Conservation (phyloP, 805 yeast genomes). For the Starmerella khaoyaiensis region DNA sequence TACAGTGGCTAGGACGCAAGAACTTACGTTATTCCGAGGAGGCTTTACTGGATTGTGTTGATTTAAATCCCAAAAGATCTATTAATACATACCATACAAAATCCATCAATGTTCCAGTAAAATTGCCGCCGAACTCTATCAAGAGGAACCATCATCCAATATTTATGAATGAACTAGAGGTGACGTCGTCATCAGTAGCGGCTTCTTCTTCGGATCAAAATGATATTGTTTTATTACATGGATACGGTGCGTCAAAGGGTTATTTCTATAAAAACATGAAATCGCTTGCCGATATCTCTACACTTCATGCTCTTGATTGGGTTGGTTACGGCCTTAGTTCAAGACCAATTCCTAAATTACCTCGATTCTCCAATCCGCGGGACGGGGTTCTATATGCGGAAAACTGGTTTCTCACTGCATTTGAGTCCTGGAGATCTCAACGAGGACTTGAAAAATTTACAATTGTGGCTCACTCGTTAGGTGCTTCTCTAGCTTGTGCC, state of each 20-base stretch:
- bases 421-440: constrained; percentile 47
- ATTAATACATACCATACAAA: constrained; percentile 16
- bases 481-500: constrained; percentile 66
- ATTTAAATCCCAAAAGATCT: constrained; percentile 31
- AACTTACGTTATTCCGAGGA: constrained; percentile 33
- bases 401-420: constrained; percentile 49
- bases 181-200: constrained; percentile 24
- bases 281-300: constrained; percentile 40
- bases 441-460: constrained; percentile 41
- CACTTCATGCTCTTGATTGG: constrained; percentile 73
- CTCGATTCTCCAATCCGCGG: constrained; percentile 41
- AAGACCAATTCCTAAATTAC: constrained; percentile 28
- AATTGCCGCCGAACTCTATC: background rate
- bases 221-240: constrained; percentile 71
- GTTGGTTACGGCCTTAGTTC: constrained; percentile 86
- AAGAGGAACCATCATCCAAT: background rate
- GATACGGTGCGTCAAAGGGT: constrained; percentile 86
- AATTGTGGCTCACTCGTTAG: constrained; percentile 80
- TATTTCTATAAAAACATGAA: constrained; percentile 63
- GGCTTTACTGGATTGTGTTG: constrained; percentile 42
- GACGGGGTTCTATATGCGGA: constrained; percentile 41
- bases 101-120: constrained; percentile 31
- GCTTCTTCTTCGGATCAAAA: constrained; percentile 27
- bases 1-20: constrained; percentile 34
- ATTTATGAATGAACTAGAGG: constrained; percentile 59